Percentiles rank a stretch among this genome's conserved stretches.
Evolutionary conservation across 257 asterid species (phyloP).

Genomic region (Solanum boliviense): DNA sequence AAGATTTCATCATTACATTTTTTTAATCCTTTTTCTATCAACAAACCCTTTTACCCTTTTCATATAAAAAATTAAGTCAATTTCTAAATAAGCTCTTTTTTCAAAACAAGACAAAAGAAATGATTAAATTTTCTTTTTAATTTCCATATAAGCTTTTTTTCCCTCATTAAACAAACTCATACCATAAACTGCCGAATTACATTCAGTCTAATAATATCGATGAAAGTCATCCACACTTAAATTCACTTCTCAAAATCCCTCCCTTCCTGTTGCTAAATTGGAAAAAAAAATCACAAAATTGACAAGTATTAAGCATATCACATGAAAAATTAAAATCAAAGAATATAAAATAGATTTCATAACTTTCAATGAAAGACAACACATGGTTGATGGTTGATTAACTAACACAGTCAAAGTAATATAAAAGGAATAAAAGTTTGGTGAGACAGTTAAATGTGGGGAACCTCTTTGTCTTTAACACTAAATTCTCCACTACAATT

Average conservation of each 20-base stretch:
- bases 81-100: background rate
- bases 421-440: background rate
- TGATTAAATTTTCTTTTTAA: background rate
- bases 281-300: no score
- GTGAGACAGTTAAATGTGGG: background rate
- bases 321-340: background rate
- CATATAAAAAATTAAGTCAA: background rate
- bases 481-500: background rate
- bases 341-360: no score
- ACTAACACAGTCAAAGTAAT: background rate
- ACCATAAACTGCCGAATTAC: background rate
- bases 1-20: background rate
- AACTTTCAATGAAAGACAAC: background rate
- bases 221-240: background rate
- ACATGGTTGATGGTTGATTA: background rate
- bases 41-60: background rate
- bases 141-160: background rate
- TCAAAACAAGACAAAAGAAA: background rate
- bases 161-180: background rate
- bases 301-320: background rate
- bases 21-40: background rate
- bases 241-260: background rate
- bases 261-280: background rate
- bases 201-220: background rate
- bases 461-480: background rate